Base-by-base conservation (phyloP, 805 yeast genomes). In the Wickerhamomyces bisporus region DNA sequence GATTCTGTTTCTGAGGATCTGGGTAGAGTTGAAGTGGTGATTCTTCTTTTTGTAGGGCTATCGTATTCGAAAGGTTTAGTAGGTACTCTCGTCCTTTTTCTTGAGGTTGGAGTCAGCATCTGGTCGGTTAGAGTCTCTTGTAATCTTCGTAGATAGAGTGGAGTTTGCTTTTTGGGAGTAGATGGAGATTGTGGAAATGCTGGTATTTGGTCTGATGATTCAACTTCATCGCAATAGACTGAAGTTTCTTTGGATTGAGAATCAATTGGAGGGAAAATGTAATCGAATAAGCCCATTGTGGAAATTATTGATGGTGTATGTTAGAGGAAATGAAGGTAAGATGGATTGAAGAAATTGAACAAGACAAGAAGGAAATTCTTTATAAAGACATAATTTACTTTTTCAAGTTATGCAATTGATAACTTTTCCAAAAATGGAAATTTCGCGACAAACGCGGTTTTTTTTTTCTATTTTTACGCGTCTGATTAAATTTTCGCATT, bases 41-140 rank as follows among this genome's bases (percentile, higher is more conserved):
- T 40, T 21, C 23, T 42, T 27, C 36, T 43, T 17, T 30, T 30
- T 12, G 32, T 18, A 5, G 32, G 15, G 25, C 24, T 30, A 4
- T 30, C 32, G 7, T 8, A 9, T 6, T 20, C 16, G 10, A 19
- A 18, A 5, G 21, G 14, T 14, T 10, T 4, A 19, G 17, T 18
- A 7, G 9, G 5, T 12, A 4, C 3, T 30, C 32, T 30, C 12
- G 13, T 21, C 19, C 26, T 36, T 21, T 18, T 30, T 28, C 26
- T 36, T 25, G 26, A 20, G 11, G 19, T 16, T 24, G 26, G 25
- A 3, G 4, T 20, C 4, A 15, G 6, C 17, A n/a, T 20, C 14
- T 32, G 21, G 6, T 21, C 27, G 9, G 20, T 32, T 5, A 32
- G 20, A 11, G 17, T 9, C 14, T 14, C 21, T 24, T 32, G 34